Conservation (phyloP, 306 rosid genomes). For the Vigna hirtella region DNA sequence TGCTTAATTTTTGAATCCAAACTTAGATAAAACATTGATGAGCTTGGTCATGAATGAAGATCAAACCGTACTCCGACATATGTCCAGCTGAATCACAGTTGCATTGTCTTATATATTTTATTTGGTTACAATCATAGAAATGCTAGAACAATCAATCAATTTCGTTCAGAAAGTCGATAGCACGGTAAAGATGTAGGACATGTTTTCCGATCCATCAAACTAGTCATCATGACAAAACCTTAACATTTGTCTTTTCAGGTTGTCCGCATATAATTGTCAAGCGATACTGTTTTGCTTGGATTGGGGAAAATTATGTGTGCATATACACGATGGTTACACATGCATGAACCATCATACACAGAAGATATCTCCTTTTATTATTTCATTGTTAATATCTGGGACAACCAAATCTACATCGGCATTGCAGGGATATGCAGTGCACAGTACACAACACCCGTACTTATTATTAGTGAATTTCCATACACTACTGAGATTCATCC, state of each 20-base stretch:
- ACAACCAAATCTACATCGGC: conserved; percentile 56
- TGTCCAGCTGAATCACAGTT: conserved; percentile 54
- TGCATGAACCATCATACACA: conserved; percentile 40
- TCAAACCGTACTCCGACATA: conserved; percentile 54
- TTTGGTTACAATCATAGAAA: conserved; percentile 58
- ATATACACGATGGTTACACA: conserved; percentile 36
- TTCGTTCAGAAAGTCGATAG: conserved; percentile 55
- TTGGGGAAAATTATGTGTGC: conserved; percentile 43
- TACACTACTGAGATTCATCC: neutral
- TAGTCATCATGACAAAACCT: conserved; percentile 89
- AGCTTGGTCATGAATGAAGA: conserved; percentile 40
- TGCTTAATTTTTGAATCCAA: conserved; percentile 16
- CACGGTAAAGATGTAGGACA: conserved; percentile 76
- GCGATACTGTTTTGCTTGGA: conserved; percentile 59
- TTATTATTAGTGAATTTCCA: conserved; percentile 24
- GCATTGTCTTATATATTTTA: conserved; percentile 61
- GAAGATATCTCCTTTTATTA: conserved; percentile 32
- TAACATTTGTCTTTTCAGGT: conserved; percentile 92
- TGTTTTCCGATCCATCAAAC: conserved; percentile 58
- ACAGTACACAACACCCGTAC: conserved; percentile 43
- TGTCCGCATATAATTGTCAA: conserved; percentile 72
- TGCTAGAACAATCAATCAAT: conserved; percentile 64
- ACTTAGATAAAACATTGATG: conserved; percentile 30
- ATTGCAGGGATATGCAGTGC: conserved; percentile 50
- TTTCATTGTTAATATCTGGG: conserved; percentile 40